Percentiles rank a stretch among this genome's conserved stretches.
Conservation (phyloP, 257 asterid genomes). For the Mitragyna speciosa region DNA sequence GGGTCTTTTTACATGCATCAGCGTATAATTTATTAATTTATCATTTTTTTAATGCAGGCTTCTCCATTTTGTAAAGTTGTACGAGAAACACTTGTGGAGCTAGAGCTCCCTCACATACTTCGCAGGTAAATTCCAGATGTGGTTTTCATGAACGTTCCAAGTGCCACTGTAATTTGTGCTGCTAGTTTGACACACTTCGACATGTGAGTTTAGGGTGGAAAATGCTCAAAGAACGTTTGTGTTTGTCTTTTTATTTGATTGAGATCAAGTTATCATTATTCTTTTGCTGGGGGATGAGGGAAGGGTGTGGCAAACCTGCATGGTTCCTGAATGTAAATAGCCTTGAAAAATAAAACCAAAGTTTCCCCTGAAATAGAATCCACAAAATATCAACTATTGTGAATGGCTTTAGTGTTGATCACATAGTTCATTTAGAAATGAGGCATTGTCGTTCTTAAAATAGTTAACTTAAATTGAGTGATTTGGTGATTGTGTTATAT, state of each 20-base stretch:
- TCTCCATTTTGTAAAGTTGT: conserved; percentile 96
- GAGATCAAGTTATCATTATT: not conserved
- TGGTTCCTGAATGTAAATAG: not conserved
- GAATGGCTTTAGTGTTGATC: not conserved
- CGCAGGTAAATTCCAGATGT: conserved; percentile 52
- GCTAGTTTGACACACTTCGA: too few relatives aligned
- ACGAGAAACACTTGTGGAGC: conserved; percentile 82
- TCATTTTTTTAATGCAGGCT: conserved; percentile 46
- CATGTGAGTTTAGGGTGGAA: too few relatives aligned
- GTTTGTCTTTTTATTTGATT: not conserved
- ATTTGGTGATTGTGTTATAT: not conserved
- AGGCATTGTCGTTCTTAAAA: not conserved
- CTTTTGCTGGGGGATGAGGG: not conserved
- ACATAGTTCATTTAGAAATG: not conserved
- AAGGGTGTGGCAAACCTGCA: not conserved
- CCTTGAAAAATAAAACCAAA: not conserved
- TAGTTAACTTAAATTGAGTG: not conserved
- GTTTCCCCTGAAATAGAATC: not conserved
- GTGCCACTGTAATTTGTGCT: not conserved
- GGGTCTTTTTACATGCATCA: not conserved
- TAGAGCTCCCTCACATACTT: conserved; percentile 89
- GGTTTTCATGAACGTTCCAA: not conserved
- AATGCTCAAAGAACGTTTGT: not conserved
- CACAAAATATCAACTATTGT: not conserved
- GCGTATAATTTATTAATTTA: not conserved